Conservation (phyloP, 345 rosid species). For the Geranium rotundifolium region DNA sequence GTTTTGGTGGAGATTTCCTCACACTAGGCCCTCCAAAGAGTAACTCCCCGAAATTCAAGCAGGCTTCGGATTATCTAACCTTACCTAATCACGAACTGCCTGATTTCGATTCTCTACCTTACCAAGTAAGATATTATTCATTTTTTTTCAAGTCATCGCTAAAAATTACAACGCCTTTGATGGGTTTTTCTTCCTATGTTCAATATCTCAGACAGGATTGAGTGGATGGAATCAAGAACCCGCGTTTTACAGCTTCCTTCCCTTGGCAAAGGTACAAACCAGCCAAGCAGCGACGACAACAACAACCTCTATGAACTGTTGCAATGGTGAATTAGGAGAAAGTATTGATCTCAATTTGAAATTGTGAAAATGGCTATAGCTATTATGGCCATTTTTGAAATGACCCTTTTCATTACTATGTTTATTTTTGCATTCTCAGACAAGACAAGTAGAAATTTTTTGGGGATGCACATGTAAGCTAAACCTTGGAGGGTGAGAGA, state of each 20-base stretch:
- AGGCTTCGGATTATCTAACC: constrained; percentile 14
- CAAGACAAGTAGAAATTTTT: no score
- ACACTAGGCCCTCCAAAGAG: constrained; percentile 33
- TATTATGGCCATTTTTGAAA: background rate
- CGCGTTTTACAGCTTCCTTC: constrained; percentile 34
- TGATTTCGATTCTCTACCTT: constrained; percentile 22
- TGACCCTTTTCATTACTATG: no score
- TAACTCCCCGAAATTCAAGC: constrained; percentile 15
- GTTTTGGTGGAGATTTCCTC: constrained; percentile 28
- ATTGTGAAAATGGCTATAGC: constrained; percentile 12
- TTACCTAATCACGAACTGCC: constrained; percentile 12
- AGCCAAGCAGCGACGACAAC: no score
- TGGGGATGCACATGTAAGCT: background rate
- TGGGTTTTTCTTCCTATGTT: constrained; percentile 5
- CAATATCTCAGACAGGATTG: constrained; percentile 7
- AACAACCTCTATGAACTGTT: constrained; percentile 4
- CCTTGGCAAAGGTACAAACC: constrained; percentile 17
- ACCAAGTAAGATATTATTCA: constrained; percentile 49
- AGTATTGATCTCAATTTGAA: constrained; percentile 43
- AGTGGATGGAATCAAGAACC: constrained; percentile 11
- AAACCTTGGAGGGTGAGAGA: background rate
- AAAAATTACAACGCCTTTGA: background rate
- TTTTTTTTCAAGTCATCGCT: background rate
- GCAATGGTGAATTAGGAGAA: constrained; percentile 24
- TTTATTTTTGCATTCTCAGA: no score